Percentiles rank a stretch among this genome's conserved stretches.
phyloP scores from a whole-genome alignment of 2,329 filamentous ascomycete genomes.

The Xylaria sp. region DNA sequence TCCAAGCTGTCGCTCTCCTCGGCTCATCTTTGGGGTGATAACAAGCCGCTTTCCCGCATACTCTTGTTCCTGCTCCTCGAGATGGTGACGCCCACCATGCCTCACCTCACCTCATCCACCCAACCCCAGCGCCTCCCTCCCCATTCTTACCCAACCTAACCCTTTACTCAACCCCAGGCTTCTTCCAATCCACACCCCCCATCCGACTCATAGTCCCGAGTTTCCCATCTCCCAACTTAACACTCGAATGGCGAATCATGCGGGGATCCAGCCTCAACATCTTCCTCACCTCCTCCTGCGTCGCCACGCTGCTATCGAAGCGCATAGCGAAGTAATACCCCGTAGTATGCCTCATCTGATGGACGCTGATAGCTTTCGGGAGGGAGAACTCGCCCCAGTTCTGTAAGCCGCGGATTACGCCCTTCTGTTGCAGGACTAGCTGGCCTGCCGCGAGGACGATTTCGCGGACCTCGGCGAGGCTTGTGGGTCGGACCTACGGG shows the following conservation, averaged over 20 bases:
- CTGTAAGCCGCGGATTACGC: constrained; percentile 87
- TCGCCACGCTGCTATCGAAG: constrained; percentile 78
- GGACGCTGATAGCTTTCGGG: constrained; percentile 76
- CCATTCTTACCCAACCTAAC: background rate
- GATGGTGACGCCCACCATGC: too few species aligned
- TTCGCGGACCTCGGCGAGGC: constrained; percentile 92
- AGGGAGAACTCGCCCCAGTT: constrained; percentile 97
- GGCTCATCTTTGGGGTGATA: too few species aligned
- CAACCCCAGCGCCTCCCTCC: too few species aligned
- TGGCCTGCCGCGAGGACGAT: constrained; percentile 86
- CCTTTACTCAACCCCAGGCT: constrained; percentile 5
- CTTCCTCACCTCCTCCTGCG: constrained; percentile 75
- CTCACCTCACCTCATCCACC: too few species aligned
- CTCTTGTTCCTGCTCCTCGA: too few species aligned
- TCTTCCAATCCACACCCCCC: constrained; percentile 55
- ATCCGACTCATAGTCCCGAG: constrained; percentile 58
- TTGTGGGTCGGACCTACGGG: constrained; percentile 97
- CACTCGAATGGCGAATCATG: constrained; percentile 84
- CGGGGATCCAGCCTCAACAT: constrained; percentile 86
- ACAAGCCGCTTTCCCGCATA: too few species aligned
- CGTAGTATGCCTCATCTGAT: constrained; percentile 81
- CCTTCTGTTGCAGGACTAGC: constrained; percentile 80
- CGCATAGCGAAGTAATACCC: constrained; percentile 99
- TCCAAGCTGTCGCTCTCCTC: too few species aligned
- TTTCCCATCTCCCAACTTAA: constrained; percentile 77